Conservation (phyloP, 345 rosid species). For the Eutrema japonicum region DNA sequence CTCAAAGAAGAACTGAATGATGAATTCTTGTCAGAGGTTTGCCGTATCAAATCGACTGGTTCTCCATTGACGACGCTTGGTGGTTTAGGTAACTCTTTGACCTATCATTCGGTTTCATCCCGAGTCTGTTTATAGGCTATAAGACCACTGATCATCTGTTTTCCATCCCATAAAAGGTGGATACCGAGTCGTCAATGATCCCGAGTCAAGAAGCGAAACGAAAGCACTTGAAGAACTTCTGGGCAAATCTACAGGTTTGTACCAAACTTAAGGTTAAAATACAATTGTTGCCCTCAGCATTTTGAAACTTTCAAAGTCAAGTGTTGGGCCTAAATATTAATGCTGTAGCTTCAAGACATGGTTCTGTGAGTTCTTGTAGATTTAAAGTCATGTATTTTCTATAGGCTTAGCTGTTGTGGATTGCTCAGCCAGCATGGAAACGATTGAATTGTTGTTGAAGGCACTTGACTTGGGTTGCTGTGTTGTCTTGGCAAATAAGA, state of each 20-base stretch:
- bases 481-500: constrained; percentile 87
- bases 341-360: neutral
- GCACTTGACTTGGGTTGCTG: constrained; percentile 74
- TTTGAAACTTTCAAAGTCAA: constrained; percentile 8
- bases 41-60: constrained; percentile 60
- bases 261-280: neutral
- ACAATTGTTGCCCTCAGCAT: neutral
- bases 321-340: neutral
- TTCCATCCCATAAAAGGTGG: constrained; percentile 32
- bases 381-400: neutral
- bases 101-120: neutral
- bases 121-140: neutral
- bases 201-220: constrained; percentile 49
- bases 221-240: constrained; percentile 58
- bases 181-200: constrained; percentile 46
- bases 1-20: constrained; percentile 59
- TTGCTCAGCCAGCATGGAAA: constrained; percentile 83
- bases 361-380: neutral
- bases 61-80: constrained; percentile 53
- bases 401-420: constrained; percentile 81
- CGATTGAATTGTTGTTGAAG: constrained; percentile 54
- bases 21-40: constrained; percentile 57
- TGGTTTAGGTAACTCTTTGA: constrained; percentile 49
- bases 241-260: constrained; percentile 76
- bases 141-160: neutral